Evolutionary conservation across 75 land plant species (phyloP), one percentile per base, ranked within the genome.

Genomic region (Adiantum capillusveneris): DNA sequence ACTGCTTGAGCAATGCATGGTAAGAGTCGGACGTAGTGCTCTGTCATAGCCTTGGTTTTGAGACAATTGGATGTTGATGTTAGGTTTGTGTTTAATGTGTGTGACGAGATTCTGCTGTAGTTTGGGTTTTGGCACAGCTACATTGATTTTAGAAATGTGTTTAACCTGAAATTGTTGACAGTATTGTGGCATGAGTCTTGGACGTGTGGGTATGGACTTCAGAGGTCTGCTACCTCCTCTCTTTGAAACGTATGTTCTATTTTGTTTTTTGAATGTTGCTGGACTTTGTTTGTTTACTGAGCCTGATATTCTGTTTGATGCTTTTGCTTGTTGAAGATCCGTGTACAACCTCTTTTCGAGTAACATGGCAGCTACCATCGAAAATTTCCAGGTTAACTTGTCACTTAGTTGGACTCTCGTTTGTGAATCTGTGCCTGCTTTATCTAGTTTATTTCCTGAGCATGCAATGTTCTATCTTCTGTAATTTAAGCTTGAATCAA

Each of bases 131-230:
- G 37, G 9, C 3, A 5, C 9, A 34, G 9, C 7, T 9, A 34
- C 7, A 34, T 34, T 34, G 7, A 5, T 34, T 34, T 34, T 34
- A 9, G 3, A 9, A 3, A 34, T 34, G 37, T 5, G 9, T 34
- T 34, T n/a, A n/a, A 34, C 37, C 9, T 34, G 37, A 3, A 48
- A n/a, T 48, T 69, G 29, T 64, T 65, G 66, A 42, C 84, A 94
- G 98, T 94, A 86, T 56, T 90, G 91, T 84, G 98, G 92, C 18
- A 79, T 86, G 86, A 93, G 98, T 25, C 91, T 94, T 64, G 98
- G 96, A 31, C 80, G 85, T 71, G 98, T 90, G 65, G 98, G 98
- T 44, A 72, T 94, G 65, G 98, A 94, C 75, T 90, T 94, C 56
- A 67, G 98, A 70, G 88, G 98, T 29, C 75, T 94, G 63, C 85